Percentiles rank a stretch among this genome's conserved stretches.
Conservation (phyloP, 257 asterid species). For the Verbena officinalis region DNA sequence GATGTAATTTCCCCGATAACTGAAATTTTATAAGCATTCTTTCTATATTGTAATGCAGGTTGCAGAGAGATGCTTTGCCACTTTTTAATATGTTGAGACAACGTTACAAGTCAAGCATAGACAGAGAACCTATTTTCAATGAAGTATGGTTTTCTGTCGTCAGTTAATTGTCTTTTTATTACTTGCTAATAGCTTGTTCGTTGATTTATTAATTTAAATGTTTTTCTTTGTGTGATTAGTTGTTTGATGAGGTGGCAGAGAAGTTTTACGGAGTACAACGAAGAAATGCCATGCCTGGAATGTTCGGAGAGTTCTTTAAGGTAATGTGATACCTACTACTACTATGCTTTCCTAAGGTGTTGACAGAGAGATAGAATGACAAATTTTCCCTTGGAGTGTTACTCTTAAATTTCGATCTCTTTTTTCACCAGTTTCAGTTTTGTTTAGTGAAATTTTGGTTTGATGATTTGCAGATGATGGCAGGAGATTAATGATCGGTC, state of each 20-base stretch:
- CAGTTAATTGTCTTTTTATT: not conserved
- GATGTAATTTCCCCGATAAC: too few species aligned
- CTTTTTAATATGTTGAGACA: slow-evolving; percentile 85
- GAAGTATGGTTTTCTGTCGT: slow-evolving; percentile 54
- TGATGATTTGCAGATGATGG: slow-evolving; percentile 71
- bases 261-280: slow-evolving; percentile 86
- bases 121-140: slow-evolving; percentile 66
- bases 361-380: not conserved
- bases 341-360: not conserved
- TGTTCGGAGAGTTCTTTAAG: slow-evolving; percentile 93
- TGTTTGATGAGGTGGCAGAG: slow-evolving; percentile 82
- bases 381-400: not conserved
- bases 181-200: slow-evolving; percentile 18
- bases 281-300: slow-evolving; percentile 79
- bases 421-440: slow-evolving; percentile 1
- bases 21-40: slow-evolving; percentile 16
- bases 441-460: not conserved
- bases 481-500: slow-evolving; percentile 53
- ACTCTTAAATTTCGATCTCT: not conserved
- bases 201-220: not conserved
- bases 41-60: slow-evolving; percentile 48
- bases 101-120: slow-evolving; percentile 62
- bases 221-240: slow-evolving; percentile 46
- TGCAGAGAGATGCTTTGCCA: slow-evolving; percentile 95
- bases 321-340: slow-evolving; percentile 38